Conservation (phyloP, 2,329 filamentous ascomycete genomes). For the Coniochaeta sp. region DNA sequence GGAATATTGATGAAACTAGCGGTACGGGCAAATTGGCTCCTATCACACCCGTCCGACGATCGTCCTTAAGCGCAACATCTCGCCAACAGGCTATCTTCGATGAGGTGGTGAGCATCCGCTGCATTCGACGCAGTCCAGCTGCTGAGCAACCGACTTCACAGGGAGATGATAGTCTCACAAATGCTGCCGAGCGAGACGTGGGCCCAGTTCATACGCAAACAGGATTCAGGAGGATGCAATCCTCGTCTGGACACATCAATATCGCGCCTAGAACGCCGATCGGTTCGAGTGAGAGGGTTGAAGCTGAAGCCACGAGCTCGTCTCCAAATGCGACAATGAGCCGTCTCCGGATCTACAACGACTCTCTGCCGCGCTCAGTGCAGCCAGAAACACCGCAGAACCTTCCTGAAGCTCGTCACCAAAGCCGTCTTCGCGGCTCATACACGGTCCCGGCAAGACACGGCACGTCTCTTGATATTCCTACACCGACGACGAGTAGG, state of each 20-base stretch:
- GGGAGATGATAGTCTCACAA: not conserved
- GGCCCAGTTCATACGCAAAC: not conserved
- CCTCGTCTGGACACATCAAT: not conserved
- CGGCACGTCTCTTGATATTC: conserved; percentile 10
- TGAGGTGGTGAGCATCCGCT: not conserved
- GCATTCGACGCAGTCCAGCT: not conserved
- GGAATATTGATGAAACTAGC: not conserved
- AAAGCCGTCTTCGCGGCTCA: conserved; percentile 31
- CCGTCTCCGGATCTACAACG: conserved; percentile 35
- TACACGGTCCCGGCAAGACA: conserved; percentile 32
- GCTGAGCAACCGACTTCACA: not conserved
- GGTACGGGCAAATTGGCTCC: not conserved
- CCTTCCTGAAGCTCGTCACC: conserved; percentile 40
- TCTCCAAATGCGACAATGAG: not conserved
- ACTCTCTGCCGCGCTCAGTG: conserved; percentile 29
- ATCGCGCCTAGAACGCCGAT: not conserved
- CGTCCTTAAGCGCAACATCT: not conserved
- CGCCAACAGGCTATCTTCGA: not conserved
- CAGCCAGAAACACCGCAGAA: conserved; percentile 45
- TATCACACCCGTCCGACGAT: not conserved
- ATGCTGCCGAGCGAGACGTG: not conserved
- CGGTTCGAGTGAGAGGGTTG: not conserved
- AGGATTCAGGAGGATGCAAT: not conserved
- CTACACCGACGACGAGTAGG: conserved; percentile 10
- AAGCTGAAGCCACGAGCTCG: not conserved